Evolutionary conservation across 1,139 yeast genomes (phyloP).

Genomic region (Candida pseudocylindracea): DNA sequence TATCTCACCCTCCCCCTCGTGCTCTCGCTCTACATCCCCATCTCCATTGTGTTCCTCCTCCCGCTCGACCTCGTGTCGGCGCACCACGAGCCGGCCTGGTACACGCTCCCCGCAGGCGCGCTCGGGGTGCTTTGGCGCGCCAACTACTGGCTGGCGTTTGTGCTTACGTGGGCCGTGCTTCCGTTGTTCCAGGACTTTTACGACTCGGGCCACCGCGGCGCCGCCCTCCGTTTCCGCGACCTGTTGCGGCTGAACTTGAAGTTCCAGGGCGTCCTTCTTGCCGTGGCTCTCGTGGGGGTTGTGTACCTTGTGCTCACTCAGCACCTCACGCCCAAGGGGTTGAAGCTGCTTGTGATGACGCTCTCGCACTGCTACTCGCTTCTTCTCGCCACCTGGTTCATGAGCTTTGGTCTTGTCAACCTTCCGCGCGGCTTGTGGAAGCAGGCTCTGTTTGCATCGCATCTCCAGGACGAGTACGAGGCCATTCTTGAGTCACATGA

Average conservation of each 20-base stretch:
- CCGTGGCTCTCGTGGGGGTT: constrained; percentile 27
- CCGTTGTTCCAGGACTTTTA: constrained; percentile 58
- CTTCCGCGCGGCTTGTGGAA: constrained; percentile 41
- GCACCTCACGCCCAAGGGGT: constrained; percentile 31
- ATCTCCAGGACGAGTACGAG: constrained; percentile 22
- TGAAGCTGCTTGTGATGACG: constrained; percentile 53
- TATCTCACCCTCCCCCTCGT: constrained; percentile 13
- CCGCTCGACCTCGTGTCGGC: constrained; percentile 19
- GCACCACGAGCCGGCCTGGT: constrained; percentile 9
- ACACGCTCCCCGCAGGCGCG: constrained; percentile 15
- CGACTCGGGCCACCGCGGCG: constrained; percentile 42
- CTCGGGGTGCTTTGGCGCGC: constrained; percentile 43
- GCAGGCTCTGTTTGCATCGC: constrained; percentile 16
- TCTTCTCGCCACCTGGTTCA: constrained; percentile 56
- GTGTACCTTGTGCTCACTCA: constrained; percentile 38
- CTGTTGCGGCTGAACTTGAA: constrained; percentile 33
- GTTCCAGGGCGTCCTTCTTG: constrained; percentile 37
- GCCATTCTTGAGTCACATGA: constrained; percentile 39
- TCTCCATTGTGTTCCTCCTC: constrained; percentile 16
- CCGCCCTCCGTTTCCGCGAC: constrained; percentile 22
- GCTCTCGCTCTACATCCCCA: constrained; percentile 19
- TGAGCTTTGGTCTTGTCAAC: constrained; percentile 63
- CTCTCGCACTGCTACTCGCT: constrained; percentile 64
- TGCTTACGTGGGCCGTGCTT: constrained; percentile 48
- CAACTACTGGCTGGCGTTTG: constrained; percentile 64